A percentile compares a stretch with the other conserved stretches of the same genome.
These are phyloP conservation scores for Lasiosphaeria miniovina DNA, from an alignment of 495 filamentous ascomycete genomes.

Conservation along the genomic window DNA sequence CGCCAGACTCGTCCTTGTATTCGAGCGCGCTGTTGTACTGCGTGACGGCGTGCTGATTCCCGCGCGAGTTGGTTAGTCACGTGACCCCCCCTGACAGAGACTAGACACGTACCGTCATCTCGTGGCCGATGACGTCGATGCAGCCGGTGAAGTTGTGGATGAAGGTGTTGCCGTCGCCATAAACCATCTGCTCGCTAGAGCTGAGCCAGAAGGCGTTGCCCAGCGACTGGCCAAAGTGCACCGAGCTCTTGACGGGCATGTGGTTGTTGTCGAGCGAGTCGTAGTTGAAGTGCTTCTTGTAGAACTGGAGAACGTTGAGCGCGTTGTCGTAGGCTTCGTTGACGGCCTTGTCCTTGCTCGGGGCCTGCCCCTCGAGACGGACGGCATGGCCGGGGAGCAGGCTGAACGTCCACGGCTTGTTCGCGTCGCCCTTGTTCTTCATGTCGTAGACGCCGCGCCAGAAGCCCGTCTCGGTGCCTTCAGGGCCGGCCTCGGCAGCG, in stretches of 20 bases:
- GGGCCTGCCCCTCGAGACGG: background rate
- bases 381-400: background rate
- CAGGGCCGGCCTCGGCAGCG: conserved; percentile 5
- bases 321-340: conserved; percentile 41
- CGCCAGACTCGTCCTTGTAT: conserved; percentile 43
- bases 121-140: conserved; percentile 50
- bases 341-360: conserved; percentile 22
- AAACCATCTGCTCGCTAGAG: conserved; percentile 36
- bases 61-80: background rate
- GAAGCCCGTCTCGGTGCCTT: background rate
- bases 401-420: background rate
- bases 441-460: conserved; percentile 2
- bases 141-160: conserved; percentile 37
- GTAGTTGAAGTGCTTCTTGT: conserved; percentile 38
- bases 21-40: conserved; percentile 39
- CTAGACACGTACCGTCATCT: conserved; percentile 32
- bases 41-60: conserved; percentile 38
- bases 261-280: conserved; percentile 43
- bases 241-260: conserved; percentile 35
- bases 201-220: conserved; percentile 29
- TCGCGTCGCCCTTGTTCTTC: conserved; percentile 1
- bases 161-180: conserved; percentile 45
- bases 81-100: background rate
- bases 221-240: conserved; percentile 38
- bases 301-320: conserved; percentile 40